Conservation (phyloP, 2,329 filamentous ascomycete genomes). For the Cercospora berteroae region DNA sequence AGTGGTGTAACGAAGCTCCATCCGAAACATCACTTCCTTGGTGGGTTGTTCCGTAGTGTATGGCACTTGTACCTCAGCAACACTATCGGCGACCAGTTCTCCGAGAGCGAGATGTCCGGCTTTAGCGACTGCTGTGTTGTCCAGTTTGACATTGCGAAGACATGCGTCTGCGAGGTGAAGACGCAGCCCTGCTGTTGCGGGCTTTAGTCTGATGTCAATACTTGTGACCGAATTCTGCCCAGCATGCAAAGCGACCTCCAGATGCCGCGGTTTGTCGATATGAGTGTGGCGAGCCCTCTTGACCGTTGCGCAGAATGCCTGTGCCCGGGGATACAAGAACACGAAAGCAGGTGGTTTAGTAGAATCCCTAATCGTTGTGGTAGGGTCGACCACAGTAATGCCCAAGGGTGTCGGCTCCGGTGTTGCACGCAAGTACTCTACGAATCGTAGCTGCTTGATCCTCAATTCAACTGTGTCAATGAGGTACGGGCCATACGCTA, state of each 20-base stretch:
- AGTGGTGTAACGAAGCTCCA: slow-evolving; percentile 49
- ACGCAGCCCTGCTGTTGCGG: slow-evolving; percentile 60
- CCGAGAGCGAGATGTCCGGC: slow-evolving; percentile 27
- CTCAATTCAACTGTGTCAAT: slow-evolving; percentile 69
- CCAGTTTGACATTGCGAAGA: slow-evolving; percentile 17
- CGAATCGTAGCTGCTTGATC: slow-evolving; percentile 62
- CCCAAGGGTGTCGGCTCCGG: slow-evolving; percentile 48
- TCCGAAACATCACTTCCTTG: slow-evolving; percentile 65
- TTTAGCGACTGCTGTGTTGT: slow-evolving; percentile 8
- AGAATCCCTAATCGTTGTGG: slow-evolving; percentile 23
- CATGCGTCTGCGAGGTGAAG: slow-evolving; percentile 54
- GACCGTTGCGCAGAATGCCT: slow-evolving; percentile 67
- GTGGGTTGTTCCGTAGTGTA: slow-evolving; percentile 81
- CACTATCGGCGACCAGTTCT: slow-evolving; percentile 39
- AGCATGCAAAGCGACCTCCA: slow-evolving; percentile 70
- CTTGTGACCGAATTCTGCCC: slow-evolving; percentile 67
- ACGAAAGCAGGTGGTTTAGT: slow-evolving; percentile 48
- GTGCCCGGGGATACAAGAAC: slow-evolving; percentile 68
- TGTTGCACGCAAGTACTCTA: slow-evolving; percentile 56
- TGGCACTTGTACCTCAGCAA: slow-evolving; percentile 65
- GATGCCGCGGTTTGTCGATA: slow-evolving; percentile 72
- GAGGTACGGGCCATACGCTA: slow-evolving; percentile 70
- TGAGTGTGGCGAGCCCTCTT: slow-evolving; percentile 68
- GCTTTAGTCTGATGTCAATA: slow-evolving; percentile 54
- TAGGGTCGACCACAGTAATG: slow-evolving; percentile 45